These are phyloP conservation scores for Dentipellis sp. DNA, from an alignment of 768 basidiomycete species.

Conservation along the genomic window DNA sequence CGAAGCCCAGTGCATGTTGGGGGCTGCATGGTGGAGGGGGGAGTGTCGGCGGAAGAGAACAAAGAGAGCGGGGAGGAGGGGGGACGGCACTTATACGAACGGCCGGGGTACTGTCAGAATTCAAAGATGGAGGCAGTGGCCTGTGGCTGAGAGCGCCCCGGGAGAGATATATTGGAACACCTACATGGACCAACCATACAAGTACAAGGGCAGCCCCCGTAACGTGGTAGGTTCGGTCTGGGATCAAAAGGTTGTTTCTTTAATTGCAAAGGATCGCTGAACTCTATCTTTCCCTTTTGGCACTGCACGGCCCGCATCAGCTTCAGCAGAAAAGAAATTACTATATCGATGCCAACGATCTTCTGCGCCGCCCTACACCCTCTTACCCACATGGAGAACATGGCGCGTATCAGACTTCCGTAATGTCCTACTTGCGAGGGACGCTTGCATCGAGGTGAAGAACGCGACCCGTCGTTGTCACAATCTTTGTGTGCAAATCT, in stretches of 20 bases:
- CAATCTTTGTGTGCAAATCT: no score
- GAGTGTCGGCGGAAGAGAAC: slow-evolving; percentile 4
- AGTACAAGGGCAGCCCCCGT: slow-evolving; percentile 14
- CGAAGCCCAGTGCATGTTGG: slow-evolving; percentile 28
- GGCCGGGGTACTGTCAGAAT: slow-evolving; percentile 7
- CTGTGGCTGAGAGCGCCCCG: not conserved
- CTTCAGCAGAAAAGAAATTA: slow-evolving; percentile 8
- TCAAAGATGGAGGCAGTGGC: slow-evolving; percentile 1
- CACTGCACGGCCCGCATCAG: slow-evolving; percentile 12
- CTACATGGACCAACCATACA: slow-evolving; percentile 11
- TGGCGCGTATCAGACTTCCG: slow-evolving; percentile 13
- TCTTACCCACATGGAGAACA: slow-evolving; percentile 15
- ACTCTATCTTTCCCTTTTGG: slow-evolving; percentile 12
- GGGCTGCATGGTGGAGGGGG: slow-evolving; percentile 18
- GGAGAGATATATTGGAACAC: slow-evolving; percentile 2
- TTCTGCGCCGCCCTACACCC: slow-evolving; percentile 2
- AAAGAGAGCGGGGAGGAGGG: slow-evolving; percentile 7
- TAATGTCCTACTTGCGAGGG: slow-evolving; percentile 4
- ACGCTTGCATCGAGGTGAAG: not conserved
- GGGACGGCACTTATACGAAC: slow-evolving; percentile 3
- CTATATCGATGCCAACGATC: slow-evolving; percentile 14
- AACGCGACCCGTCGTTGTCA: no score
- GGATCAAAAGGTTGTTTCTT: slow-evolving; percentile 17
- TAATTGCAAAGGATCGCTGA: slow-evolving; percentile 17
- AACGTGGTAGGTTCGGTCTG: slow-evolving; percentile 11